Conservation (phyloP, 2,329 filamentous ascomycete species). For the Sporothrix pallida region DNA sequence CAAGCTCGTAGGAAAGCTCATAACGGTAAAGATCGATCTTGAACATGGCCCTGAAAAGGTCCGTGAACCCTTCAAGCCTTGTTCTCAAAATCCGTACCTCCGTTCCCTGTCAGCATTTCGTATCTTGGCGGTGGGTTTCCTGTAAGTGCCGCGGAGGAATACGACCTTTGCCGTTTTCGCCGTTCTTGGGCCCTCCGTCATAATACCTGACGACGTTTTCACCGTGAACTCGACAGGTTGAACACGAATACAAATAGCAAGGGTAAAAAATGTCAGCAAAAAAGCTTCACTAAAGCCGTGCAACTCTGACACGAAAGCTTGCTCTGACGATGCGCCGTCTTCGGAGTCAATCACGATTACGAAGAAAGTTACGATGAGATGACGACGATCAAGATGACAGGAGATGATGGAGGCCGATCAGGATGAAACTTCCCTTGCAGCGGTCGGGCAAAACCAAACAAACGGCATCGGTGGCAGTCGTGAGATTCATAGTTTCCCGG, state of each 20-base stretch:
- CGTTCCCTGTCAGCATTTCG: neutral
- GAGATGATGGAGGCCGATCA: neutral
- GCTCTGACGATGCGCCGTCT: neutral
- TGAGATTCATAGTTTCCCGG: too few species aligned
- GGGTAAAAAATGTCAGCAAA: neutral
- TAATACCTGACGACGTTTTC: too few species aligned
- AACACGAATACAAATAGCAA: neutral
- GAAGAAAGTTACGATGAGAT: neutral
- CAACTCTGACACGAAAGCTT: too few species aligned
- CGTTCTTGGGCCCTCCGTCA: neutral
- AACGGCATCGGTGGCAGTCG: neutral
- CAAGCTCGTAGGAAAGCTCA: too few species aligned
- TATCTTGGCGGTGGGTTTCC: neutral
- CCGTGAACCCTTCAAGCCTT: too few species aligned
- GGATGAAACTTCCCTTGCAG: neutral
- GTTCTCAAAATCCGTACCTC: too few species aligned
- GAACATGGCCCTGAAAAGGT: neutral
- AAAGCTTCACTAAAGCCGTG: neutral
- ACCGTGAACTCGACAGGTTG: too few species aligned
- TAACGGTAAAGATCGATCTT: neutral
- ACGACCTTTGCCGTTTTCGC: neutral
- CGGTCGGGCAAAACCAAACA: neutral
- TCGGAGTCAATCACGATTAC: neutral
- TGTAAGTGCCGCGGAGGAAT: conserved; percentile 16
- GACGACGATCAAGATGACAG: neutral